Base-by-base conservation (phyloP, 2,329 filamentous ascomycete genomes). In the Monilinia vaccinii-corymbosi region DNA sequence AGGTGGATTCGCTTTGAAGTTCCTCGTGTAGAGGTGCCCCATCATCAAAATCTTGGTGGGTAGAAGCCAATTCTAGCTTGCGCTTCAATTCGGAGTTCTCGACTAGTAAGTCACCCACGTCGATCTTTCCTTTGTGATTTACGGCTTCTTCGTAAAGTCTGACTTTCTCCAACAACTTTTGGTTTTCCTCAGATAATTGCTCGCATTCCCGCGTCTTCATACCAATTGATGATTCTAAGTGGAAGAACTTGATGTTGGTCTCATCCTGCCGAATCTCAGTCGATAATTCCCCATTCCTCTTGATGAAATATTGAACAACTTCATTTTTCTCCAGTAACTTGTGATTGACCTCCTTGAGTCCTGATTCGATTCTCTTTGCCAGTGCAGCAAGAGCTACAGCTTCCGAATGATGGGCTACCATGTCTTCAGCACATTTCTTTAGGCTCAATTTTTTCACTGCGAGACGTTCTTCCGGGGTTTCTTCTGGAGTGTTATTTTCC, bases 271-370 rank as follows among this genome's bases (percentile, higher is more conserved):
- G 56, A 9, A 59, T 42, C 28, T 59, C 56, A 16, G 49, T 59
- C 21, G 56, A 53, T 13, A 59, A 42, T 18, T 53, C 36, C 4
- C 50, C 56, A 21, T 59, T 59, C 9, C 56, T 51, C 11, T 52
- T 51, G 2, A 59, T 59, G 31, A 59, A 59, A 31, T 52, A 59
- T 31, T 59, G 56, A 16, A 59, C 56, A 25, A 59, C 53, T 53
- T 59, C 56, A 16, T 59, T 52, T 48, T 59, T 59, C 40, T 59
- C 56, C 40, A 59, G 34, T 25, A 59, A 46, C 23, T 53, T 59
- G 10, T 10, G 36, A 40, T 59, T 59, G 28, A 59, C 56, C 32
- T 59, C 56, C 21, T 52, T 51, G 2, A 59, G 50, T n/a, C 56
- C 56, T n/a, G 56, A 53, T 45, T 59, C 50, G 18, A 59, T 59